These are phyloP conservation scores for Circinella minor DNA, from an alignment of 371 early-diverging fungal species.

Conservation along the genomic window DNA sequence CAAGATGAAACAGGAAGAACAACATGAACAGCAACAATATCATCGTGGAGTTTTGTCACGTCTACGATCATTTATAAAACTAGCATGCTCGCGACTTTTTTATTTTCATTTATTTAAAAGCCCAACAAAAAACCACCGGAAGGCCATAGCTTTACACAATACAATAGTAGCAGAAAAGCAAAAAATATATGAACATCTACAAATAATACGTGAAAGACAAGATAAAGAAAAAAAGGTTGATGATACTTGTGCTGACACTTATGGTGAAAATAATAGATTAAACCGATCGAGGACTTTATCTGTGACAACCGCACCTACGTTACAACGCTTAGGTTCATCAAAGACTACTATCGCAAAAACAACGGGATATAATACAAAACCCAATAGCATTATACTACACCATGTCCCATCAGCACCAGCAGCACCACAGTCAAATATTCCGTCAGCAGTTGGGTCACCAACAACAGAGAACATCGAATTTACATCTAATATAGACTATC, in stretches of 20 bases:
- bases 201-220: neutral
- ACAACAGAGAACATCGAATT: neutral
- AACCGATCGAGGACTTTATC: neutral
- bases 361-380: neutral
- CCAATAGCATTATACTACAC: too few relatives aligned
- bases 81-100: neutral
- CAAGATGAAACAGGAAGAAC: neutral
- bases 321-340: neutral
- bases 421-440: neutral
- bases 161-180: neutral
- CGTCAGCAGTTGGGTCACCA: neutral
- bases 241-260: neutral
- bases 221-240: neutral
- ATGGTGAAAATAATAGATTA: neutral
- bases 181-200: neutral
- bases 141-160: neutral
- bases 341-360: neutral
- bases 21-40: neutral
- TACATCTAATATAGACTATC: constrained; percentile 5
- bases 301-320: neutral
- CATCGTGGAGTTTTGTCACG: neutral
- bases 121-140: neutral
- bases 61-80: neutral
- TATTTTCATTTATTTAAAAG: neutral
- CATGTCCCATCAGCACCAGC: too few relatives aligned